Evolutionary conservation across 495 filamentous ascomycete genomes (phyloP), one percentile per base, ranked within the genome.

Genomic region (Podospora appendiculata): DNA sequence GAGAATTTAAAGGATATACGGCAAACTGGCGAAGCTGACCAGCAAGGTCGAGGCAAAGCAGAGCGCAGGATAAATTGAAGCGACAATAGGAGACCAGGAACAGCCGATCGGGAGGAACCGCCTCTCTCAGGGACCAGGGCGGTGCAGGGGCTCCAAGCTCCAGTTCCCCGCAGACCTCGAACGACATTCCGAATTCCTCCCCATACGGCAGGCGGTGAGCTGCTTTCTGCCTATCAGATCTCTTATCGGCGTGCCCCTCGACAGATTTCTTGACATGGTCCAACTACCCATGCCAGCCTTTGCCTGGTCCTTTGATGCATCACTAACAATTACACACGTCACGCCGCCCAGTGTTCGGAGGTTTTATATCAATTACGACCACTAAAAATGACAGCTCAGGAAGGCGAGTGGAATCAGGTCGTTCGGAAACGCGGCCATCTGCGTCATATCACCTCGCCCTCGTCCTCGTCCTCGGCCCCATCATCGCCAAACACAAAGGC

Each of bases 391-490:
- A 46, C 51, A 18, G 50, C 32, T 1, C 42, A 54, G 4, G 55
- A 52, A 35, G 53, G 44, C 18, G 55, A 55, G 14, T 67, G 64
- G 62, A 63, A 41, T 36, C 59, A 60, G 34, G 59, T 67, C 55
- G 53, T 55, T 25, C 59, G 61, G n/a, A 67, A 61, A 18, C 52
- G 56, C 6, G 58, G 64, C 12, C 62, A 57, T 10, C 43, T 61
- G 11, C 59, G 59, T 17, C 48, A 56, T 50, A 34, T 51, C 18
- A 4, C 17, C 6, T 10, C 19, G 17, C 13, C 40, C 39, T 25
- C 25, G 25, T 25, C 25, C 25, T 25, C 25, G 25, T 5, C 25
- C 5, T 2, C 25, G 2, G 2, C 25, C 25, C 5, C 25, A 48
- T 12, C 25, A 16, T 5, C 43, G 8, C 19, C 10, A 32, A 46